phyloP scores from a whole-genome alignment of 768 basidiomycete species.

The Rhodosporidiobolus sp. region DNA sequence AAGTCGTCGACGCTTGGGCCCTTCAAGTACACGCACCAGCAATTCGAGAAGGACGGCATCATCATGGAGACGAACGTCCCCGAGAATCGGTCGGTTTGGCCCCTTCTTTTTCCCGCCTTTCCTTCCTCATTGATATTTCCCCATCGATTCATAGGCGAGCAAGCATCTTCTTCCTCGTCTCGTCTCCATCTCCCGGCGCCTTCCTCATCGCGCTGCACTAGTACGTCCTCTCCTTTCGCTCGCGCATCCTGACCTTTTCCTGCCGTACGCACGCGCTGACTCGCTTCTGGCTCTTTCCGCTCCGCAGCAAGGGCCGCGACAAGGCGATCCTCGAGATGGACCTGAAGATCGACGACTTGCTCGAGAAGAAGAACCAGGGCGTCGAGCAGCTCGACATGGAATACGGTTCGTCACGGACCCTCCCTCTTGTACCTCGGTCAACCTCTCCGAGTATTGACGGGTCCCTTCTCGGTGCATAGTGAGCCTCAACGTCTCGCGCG shows the following conservation, averaged over 20 bases:
- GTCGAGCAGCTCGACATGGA: conserved; percentile 93
- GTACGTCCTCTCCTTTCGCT: conserved; percentile 59
- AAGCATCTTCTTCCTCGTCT: conserved; percentile 98
- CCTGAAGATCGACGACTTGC: conserved; percentile 93
- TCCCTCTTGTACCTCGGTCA: too few relatives aligned
- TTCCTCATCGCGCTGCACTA: conserved; percentile 99
- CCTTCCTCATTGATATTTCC: not conserved
- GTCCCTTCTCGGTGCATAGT: too few relatives aligned
- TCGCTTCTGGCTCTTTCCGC: not conserved
- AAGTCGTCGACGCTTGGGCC: conserved; percentile 88
- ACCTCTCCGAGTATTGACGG: too few relatives aligned
- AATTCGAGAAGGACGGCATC: conserved; percentile 97
- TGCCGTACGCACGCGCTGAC: not conserved
- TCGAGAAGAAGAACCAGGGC: conserved; percentile 99
- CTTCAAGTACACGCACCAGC: conserved; percentile 95
- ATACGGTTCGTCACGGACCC: conserved; percentile 67
- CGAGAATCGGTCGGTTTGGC: conserved; percentile 74
- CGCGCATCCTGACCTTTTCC: too few relatives aligned
- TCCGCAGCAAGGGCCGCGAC: conserved; percentile 66
- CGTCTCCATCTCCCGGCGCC: conserved; percentile 93
- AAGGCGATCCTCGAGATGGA: conserved; percentile 98
- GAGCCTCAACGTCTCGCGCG: conserved; percentile 34
- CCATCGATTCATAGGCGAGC: conserved; percentile 62
- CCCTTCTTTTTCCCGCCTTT: conserved; percentile 7
- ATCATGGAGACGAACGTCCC: conserved; percentile 99